Evolutionary conservation across 2,329 filamentous ascomycete genomes (phyloP), one percentile per base, ranked within the genome.

Genomic region (Aspergillus caelatus): DNA sequence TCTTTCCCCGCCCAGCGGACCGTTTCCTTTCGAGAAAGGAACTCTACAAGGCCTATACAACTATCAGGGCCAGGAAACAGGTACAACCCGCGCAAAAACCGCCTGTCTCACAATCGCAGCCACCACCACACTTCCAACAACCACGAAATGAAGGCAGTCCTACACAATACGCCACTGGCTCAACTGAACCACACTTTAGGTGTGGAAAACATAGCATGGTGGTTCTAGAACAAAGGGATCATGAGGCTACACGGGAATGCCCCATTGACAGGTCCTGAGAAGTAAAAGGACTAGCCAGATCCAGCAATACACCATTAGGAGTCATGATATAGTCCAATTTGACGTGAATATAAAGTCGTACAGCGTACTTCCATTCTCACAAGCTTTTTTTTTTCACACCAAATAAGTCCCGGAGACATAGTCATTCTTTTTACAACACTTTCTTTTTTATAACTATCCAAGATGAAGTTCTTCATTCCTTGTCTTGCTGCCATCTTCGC

Each of bases 381-480:
- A 23, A 14, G 6, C 3, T 16, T 28, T 16, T 3, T 16, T 23
- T 9, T 32, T 32, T 11, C 10, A 12, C 4, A n/a, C 1, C 28
- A 52, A 52, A 32, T 14, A 52, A 32, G 28, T 52, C 48, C 48
- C 14, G 48, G 48, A 52, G 48, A 32, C 48, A 32, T 45, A 45
- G 43, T 23, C 43, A 45, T 21, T 45, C 43, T 23, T 45, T 50
- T 50, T n/a, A 28, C 7, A 52, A 34, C 9, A 5, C 19, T 7
- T 21, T 52, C 28, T 11, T 32, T 52, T n/a, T 11, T 21, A 11
- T 3, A 52, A 21, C 10, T 32, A 10, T 16, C 16, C 48, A 34
- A 52, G 28, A 52, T 52, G 48, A 52, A 52, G 48, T 52, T 52
- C 48, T 52, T n/a, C 28, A 10, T 52, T 52, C 28, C 48, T 28